Conservation (phyloP, 345 rosid species). For the Bruguiera sexangula region DNA sequence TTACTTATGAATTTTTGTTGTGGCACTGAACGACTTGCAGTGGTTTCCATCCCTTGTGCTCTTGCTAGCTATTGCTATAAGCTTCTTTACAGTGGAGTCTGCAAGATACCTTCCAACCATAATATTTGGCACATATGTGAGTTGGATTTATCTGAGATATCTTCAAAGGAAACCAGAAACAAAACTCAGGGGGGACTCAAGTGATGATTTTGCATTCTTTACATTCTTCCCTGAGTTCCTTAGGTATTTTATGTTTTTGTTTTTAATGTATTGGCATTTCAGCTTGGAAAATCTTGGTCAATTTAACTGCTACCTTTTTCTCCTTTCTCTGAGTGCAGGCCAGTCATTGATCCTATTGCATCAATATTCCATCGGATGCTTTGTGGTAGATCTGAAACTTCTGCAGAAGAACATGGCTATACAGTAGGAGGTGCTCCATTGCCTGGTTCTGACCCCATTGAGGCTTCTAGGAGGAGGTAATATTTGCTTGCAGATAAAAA, state of each 20-base stretch:
- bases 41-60: constrained; percentile 87
- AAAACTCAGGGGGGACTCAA: constrained; percentile 88
- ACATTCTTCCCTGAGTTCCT: constrained; percentile 87
- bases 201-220: constrained; percentile 90
- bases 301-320: constrained; percentile 8
- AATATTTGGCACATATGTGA: constrained; percentile 81
- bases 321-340: constrained; percentile 41
- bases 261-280: neutral
- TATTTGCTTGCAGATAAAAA: neutral
- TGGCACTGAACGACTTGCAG: constrained; percentile 44
- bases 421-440: constrained; percentile 60
- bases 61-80: constrained; percentile 55
- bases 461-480: constrained; percentile 96
- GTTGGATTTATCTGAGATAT: constrained; percentile 95
- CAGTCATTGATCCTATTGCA: constrained; percentile 80
- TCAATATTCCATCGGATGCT: constrained; percentile 74
- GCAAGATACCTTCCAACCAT: constrained; percentile 81
- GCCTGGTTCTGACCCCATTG: constrained; percentile 94
- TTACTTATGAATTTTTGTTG: neutral
- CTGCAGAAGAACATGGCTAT: constrained; percentile 47
- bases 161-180: constrained; percentile 81
- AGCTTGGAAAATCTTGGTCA: constrained; percentile 1
- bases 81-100: constrained; percentile 74
- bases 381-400: constrained; percentile 65
- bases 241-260: constrained; percentile 41